Evolutionary conservation across 139 green algal genomes (phyloP), one percentile per base, ranked within the genome.

Genomic region (Nannochloris sp.): DNA sequence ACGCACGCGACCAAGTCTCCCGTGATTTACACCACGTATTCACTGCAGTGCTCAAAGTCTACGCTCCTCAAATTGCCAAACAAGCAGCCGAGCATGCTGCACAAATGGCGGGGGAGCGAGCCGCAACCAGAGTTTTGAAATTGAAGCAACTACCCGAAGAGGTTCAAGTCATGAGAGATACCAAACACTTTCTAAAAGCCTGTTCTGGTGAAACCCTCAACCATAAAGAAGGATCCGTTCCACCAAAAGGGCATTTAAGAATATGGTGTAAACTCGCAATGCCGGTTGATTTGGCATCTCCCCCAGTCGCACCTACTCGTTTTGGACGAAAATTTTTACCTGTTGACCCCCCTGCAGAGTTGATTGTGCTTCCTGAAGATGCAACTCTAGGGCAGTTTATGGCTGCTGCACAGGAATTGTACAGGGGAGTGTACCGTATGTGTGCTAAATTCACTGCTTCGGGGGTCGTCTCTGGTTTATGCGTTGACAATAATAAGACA

Each of bases 101-200:
- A 54, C 48, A 31, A 37, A 14, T 61, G 60, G 32, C 55, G 64
- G 30, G 60, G 32, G 8, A 36, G 44, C 15, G 59, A 56, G 14
- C 48, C 45, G 60, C 34, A 23, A 24, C 25, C 64, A 67, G 14
- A 24, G 4, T 13, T 57, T 65, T 61, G 58, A 71, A 27, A 23
- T 19, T 60, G 45, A 47, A 33, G 38, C 31, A 46, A 24, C 37
- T 76, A 6, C 6, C 24, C 10, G 19, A 67, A 15, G 62, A 72
- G 42, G 38, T 72, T 61, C 60, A 46, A 70, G 61, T 83, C 10
- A 62, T 94, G 32, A 67, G 79, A 15, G 89, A 96, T 80, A 86
- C 75, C 38, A 95, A 95, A 78, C 85, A 91, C 67, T 95, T 94
- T 71, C 65, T 92, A 3, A 96, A 95, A 76, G 60, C 88, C 54